Evolutionary conservation across 345 rosid species (phyloP).

Genomic region (Citrus mangshanensis): DNA sequence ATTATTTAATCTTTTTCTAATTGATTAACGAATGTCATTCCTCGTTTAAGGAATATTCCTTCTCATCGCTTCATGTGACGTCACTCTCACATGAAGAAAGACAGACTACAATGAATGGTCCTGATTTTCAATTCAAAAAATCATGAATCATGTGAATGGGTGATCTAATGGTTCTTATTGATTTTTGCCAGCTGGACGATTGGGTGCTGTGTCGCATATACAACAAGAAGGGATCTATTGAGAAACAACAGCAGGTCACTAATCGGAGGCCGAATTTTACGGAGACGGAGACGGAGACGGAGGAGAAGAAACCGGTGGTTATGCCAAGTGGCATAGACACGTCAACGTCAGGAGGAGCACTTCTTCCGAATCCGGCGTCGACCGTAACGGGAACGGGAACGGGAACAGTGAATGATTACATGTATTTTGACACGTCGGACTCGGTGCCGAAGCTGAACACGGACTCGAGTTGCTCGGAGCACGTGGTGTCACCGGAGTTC

Average conservation of each 20-base stretch:
- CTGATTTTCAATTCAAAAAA: background rate
- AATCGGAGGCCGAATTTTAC: background rate
- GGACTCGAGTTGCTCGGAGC: slow-evolving; percentile 84
- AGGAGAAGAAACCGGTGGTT: slow-evolving; percentile 44
- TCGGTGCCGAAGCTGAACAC: slow-evolving; percentile 79
- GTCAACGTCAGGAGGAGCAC: background rate
- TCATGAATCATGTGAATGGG: background rate
- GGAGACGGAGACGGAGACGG: slow-evolving; percentile 12
- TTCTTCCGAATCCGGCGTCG: slow-evolving; percentile 22
- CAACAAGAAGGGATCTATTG: slow-evolving; percentile 80
- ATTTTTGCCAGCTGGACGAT: slow-evolving; percentile 71
- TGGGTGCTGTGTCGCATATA: slow-evolving; percentile 97
- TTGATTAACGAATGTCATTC: no score
- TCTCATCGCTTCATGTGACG: slow-evolving; percentile 12
- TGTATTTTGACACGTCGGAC: slow-evolving; percentile 67
- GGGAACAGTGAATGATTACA: slow-evolving; percentile 23
- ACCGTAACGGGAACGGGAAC: slow-evolving; percentile 1
- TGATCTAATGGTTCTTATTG: background rate
- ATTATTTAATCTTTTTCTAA: no score
- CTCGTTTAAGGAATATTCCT: slow-evolving; percentile 13
- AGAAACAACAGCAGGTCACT: slow-evolving; percentile 34
- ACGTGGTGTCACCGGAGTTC: slow-evolving; percentile 77
- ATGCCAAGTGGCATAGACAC: slow-evolving; percentile 3
- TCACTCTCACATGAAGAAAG: background rate
- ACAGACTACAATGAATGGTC: background rate